Base-by-base conservation (phyloP, 2,329 filamentous ascomycete genomes). In the Akanthomyces lecanii region DNA sequence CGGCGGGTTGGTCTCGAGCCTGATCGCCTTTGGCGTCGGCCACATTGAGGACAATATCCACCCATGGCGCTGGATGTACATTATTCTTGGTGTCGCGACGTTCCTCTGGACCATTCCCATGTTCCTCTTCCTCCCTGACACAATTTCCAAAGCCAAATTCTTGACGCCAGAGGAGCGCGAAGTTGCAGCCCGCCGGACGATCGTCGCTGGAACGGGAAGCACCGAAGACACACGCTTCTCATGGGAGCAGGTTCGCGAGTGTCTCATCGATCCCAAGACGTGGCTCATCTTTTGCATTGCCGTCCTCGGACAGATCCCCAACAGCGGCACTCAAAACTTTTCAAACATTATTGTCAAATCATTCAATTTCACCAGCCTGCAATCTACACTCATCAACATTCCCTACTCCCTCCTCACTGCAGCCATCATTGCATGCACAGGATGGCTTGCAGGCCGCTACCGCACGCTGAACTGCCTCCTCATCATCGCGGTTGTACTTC, bases 321-420 rank as follows among this genome's bases (percentile, higher is more conserved):
- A 87, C 65, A 85, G 85, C 38, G 85, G 85, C 28, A 85, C 83
- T 0, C 81, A 84, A 67, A 83, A 80, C 67, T 86, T 87, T 55
- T 80, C 81, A 47, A 86, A 85, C 67, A 77, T 85, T 42, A 81
- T 85, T 60, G 77, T 85, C 69, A 77, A 74, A 52, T 83, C 81
- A 5, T 85, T 86, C 57, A 81, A 81, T 10, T 85, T 85, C 70
- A 81, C 80, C 0, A 77, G 78, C 44, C 73, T 86, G 38, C 76
- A 85, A 69, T 81, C 81, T 1, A 79, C 82, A 21, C 78, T 85
- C 38, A 78, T 87, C 70, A 84, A 84, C 67, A 84, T 86, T 61
- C 84, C 84, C 2, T 84, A 85, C 65, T 85, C 82, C 0, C 65
- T 85, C 16, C 76, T 87, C 53, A 76, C 80, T 1, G 77, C 81